These are phyloP conservation scores for Alternaria metachromatica DNA, from an alignment of 2,329 filamentous ascomycete species.

Conservation along the genomic window DNA sequence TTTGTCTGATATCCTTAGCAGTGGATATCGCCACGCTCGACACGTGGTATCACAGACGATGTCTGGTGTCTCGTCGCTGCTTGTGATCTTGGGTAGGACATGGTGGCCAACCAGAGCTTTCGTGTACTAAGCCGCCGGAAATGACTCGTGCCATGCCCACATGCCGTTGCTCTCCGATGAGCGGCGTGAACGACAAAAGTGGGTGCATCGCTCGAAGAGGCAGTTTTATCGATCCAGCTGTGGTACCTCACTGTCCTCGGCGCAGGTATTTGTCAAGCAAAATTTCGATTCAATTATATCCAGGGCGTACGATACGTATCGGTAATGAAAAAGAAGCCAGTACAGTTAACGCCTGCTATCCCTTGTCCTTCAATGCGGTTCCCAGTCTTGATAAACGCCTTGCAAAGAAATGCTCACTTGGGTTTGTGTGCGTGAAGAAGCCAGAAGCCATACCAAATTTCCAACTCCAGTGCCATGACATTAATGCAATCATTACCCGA, in stretches of 20 bases:
- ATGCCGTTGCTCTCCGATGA: constrained; percentile 15
- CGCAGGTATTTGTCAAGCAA: not conserved
- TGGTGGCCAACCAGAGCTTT: constrained; percentile 4
- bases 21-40: not conserved
- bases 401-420: constrained; percentile 14
- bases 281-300: constrained; percentile 6
- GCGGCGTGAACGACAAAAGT: constrained; percentile 11
- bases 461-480: constrained; percentile 16
- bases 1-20: not conserved
- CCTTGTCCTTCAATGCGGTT: not conserved
- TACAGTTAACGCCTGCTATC: constrained; percentile 1
- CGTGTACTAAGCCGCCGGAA: constrained; percentile 16
- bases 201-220: constrained; percentile 5
- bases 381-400: constrained; percentile 16
- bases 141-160: constrained; percentile 18
- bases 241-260: not conserved
- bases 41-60: not conserved
- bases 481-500: constrained; percentile 19
- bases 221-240: not conserved
- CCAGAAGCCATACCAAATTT: not conserved
- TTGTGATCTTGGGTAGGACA: not conserved
- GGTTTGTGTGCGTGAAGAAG: constrained; percentile 3
- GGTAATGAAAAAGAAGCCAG: not conserved
- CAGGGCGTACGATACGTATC: not conserved
- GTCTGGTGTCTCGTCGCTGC: not conserved